Evolutionary conservation across 306 rosid genomes (phyloP).

Genomic region (Trifolium subterraneum): DNA sequence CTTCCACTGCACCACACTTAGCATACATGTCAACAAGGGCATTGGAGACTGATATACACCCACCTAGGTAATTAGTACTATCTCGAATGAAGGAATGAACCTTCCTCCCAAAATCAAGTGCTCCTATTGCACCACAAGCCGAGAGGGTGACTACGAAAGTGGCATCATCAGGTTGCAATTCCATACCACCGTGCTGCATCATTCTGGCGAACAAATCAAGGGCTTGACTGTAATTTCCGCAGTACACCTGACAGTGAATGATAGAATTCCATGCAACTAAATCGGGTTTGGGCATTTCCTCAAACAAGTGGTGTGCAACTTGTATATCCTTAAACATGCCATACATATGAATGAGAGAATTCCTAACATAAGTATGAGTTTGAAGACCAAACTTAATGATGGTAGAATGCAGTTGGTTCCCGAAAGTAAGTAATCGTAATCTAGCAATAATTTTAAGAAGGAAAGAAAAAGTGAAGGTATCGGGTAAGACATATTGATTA

Average conservation of each 20-base stretch:
- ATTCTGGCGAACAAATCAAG: slow-evolving; percentile 57
- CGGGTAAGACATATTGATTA: slow-evolving; percentile 23
- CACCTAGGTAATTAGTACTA: slow-evolving; percentile 18
- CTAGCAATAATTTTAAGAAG: slow-evolving; percentile 59
- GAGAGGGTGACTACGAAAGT: slow-evolving; percentile 71
- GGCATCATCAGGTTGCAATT: slow-evolving; percentile 58
- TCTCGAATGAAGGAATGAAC: slow-evolving; percentile 52
- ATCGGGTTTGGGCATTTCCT: slow-evolving; percentile 57
- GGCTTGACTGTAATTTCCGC: slow-evolving; percentile 54
- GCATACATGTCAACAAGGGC: slow-evolving; percentile 78
- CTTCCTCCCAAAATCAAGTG: slow-evolving; percentile 68
- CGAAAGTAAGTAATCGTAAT: slow-evolving; percentile 50
- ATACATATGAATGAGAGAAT: slow-evolving; percentile 75
- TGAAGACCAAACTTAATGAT: slow-evolving; percentile 57
- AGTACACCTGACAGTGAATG: slow-evolving; percentile 55
- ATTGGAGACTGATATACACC: slow-evolving; percentile 49
- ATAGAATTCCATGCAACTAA: slow-evolving; percentile 81
- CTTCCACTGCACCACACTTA: slow-evolving; percentile 80
- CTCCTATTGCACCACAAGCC: slow-evolving; percentile 65
- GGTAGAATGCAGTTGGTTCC: slow-evolving; percentile 61
- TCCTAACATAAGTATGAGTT: slow-evolving; percentile 63
- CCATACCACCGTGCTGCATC: slow-evolving; percentile 43
- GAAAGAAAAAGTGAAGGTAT: slow-evolving; percentile 74
- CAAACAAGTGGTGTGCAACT: slow-evolving; percentile 65
- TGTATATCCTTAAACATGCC: slow-evolving; percentile 55